Evolutionary conservation across 768 basidiomycete species (phyloP).

Genomic region (Tricholomella constricta): DNA sequence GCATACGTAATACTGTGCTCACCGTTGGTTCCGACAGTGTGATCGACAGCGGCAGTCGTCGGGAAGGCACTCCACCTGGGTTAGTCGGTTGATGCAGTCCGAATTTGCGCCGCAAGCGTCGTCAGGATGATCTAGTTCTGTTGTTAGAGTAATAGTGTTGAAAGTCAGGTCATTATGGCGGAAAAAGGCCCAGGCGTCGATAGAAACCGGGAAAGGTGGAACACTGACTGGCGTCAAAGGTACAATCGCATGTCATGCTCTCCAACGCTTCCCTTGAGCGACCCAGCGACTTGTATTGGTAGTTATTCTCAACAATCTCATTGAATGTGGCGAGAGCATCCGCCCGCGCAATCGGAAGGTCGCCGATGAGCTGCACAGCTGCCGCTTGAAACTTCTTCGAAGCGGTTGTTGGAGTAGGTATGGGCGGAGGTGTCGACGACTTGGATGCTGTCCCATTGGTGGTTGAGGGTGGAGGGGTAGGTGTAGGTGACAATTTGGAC

Average conservation of each 20-base stretch:
- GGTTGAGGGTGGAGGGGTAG: conserved; percentile 34
- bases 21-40: conserved; percentile 95
- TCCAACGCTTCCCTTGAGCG: conserved; percentile 86
- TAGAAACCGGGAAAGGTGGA: conserved; percentile 9
- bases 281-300: conserved; percentile 88
- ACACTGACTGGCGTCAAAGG: conserved; percentile 77
- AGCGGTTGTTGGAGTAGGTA: conserved; percentile 24
- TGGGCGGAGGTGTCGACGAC: conserved; percentile 42
- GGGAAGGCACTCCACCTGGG: conserved; percentile 94
- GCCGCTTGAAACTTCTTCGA: conserved; percentile 38
- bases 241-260: conserved; percentile 95
- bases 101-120: conserved; percentile 83
- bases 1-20: conserved; percentile 26
- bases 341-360: conserved; percentile 77
- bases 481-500: conserved; percentile 36
- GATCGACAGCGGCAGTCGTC: conserved; percentile 83
- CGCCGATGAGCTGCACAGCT: conserved; percentile 70
- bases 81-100: conserved; percentile 96
- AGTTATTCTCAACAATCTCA: conserved; percentile 77
- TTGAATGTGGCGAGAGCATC: conserved; percentile 72
- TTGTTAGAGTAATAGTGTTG: conserved; percentile 11
- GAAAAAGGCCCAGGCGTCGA: neutral
- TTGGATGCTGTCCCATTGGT: conserved; percentile 36
- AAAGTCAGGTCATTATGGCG: conserved; percentile 11
- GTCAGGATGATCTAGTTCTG: conserved; percentile 61